Evolutionary conservation across 352 stramenopile genomes (phyloP), one percentile per base, ranked within the genome.

Genomic region (Phytophthora quininea): DNA sequence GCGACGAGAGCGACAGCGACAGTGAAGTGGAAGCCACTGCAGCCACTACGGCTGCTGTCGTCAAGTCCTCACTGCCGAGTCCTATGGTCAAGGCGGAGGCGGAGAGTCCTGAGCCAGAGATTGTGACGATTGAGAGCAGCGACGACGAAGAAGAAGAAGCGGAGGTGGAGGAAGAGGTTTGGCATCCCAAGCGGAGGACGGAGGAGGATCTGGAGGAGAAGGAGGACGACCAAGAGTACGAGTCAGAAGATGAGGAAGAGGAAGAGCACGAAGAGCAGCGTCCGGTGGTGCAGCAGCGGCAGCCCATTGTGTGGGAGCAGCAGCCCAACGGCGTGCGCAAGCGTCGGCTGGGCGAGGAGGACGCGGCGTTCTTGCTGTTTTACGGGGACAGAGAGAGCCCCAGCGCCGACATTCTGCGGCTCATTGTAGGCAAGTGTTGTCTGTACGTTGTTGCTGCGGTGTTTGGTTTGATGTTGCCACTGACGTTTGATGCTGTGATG

Each of bases 301-400:
- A 57, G 1, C 33, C 51, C 9, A 51, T 73, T 2, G 19, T 64
- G 5, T 64, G 40, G 62, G 47, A 71, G 4, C 45, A 62, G 29
- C 50, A 74, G 11, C 24, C 60, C 11, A 0, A 35, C 10, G 54
- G 56, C n/a, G 67, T 79, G 14, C 58, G 67, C 11, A 76, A 68
- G 29, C 64, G 76, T 24, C 74, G 71, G 11, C 59, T 93, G 11
- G 78, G 80, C 35, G 82, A 91, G 55, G 83, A 90, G 57, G 73
- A 90, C 54, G 85, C 85, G 3, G 85, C 79, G 14, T 87, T 90
- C 56, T 42, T 91, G 49, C 72, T 93, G 9, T 93, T 91, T 64
- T 82, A 90, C 49, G 82, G 85, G 30, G 72, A 76, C 9, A 73
- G 79, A 37, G 76, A 91, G 58, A 67, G 71, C 0, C 79, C 85